Base-by-base conservation (phyloP, 2,329 filamentous ascomycete species). In the Cladosporium austrohemisphaericum region DNA sequence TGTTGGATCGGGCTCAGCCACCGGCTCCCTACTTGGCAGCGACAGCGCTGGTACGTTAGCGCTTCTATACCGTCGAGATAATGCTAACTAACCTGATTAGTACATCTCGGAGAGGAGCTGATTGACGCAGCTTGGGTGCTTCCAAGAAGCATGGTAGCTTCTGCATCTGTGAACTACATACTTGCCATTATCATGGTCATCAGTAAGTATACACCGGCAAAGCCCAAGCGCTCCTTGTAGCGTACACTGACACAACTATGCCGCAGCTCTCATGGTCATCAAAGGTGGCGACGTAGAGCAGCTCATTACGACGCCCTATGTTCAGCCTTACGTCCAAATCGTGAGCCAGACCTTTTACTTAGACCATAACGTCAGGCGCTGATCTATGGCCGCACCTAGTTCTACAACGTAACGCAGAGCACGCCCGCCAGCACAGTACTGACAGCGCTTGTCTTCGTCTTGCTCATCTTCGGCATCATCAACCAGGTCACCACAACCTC, bases 251-350 rank as follows among this genome's bases (percentile, higher is more conserved):
- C 19, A 25, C 6, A 13, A 23, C 3, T 33, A 26, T 33, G 14
- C 11, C 28, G 47, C 8, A 54, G 53, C 25, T 52, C 31, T 51
- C 14, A 53, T 57, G 44, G 18, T 54, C 3, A 43, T 57, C 5
- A 63, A 61, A 9, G 57, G 66, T 9, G 55, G 63, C 18, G 55
- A 60, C 16, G 52, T 66, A 23, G 60, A 67, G 40, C 50, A 58
- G 19, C 52, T 55, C 11, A 57, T 29, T 50, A 58, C 14, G 37
- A 63, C 19, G 53, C 62, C 29, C 50, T 55, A 50, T 9, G 53
- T 50, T 2, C 31, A 51, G 14, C 41, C 44, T 2, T 55, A 55
- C 36, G 47, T 55, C 13, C 44, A 49, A 5, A 49, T 54, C 8
- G 43, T 57, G n/a, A 33, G 29, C 5, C 11, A 10, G 5, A 20